phyloP scores from a whole-genome alignment of 2,329 filamentous ascomycete genomes.

The Lachnellula hyalina region DNA sequence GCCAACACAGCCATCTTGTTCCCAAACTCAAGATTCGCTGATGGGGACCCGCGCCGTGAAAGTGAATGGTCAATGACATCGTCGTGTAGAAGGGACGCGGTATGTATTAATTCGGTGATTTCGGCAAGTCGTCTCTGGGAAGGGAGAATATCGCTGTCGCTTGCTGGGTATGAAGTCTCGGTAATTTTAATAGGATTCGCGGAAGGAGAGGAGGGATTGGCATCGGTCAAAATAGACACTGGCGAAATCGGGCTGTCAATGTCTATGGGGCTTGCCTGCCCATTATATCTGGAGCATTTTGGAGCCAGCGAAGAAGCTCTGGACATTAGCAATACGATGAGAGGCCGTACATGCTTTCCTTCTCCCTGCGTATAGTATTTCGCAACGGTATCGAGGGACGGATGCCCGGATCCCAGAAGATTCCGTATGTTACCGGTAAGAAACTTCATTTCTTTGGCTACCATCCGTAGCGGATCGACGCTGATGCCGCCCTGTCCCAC shows the following conservation, averaged over 20 bases:
- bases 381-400: slow-evolving; percentile 86
- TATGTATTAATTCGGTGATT: slow-evolving; percentile 96
- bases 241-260: slow-evolving; percentile 59
- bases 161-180: slow-evolving; percentile 29
- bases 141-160: slow-evolving; percentile 71
- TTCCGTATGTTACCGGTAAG: slow-evolving; percentile 90
- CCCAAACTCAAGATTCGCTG: slow-evolving; percentile 90
- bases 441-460: slow-evolving; percentile 96
- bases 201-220: slow-evolving; percentile 63
- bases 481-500: slow-evolving; percentile 60
- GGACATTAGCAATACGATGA: slow-evolving; percentile 95
- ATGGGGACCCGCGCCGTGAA: slow-evolving; percentile 75
- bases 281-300: slow-evolving; percentile 46
- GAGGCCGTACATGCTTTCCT: slow-evolving; percentile 91
- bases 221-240: slow-evolving; percentile 63
- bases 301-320: slow-evolving; percentile 79
- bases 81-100: slow-evolving; percentile 92
- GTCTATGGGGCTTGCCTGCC: slow-evolving; percentile 28
- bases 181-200: slow-evolving; percentile 44
- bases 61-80: slow-evolving; percentile 95
- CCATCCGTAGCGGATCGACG: slow-evolving; percentile 81
- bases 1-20: slow-evolving; percentile 99
- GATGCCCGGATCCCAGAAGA: slow-evolving; percentile 89
- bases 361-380: slow-evolving; percentile 98
- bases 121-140: slow-evolving; percentile 88